These are phyloP conservation scores for Henningerozyma blattae DNA, from an alignment of 805 yeast genomes.

Conservation along the genomic window DNA sequence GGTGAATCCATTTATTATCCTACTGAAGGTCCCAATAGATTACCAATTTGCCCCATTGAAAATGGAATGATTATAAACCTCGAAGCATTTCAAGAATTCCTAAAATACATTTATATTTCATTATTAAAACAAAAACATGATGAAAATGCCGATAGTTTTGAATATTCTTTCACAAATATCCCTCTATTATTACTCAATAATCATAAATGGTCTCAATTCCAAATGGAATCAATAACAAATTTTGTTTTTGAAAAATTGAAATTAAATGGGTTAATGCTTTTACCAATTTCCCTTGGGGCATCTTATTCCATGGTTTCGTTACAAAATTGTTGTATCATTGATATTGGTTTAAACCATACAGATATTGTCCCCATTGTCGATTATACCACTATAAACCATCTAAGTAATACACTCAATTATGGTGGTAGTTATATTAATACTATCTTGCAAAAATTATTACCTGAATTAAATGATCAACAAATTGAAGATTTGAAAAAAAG, in stretches of 20 bases:
- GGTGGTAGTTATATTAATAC: constrained; percentile 64
- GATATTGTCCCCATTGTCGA: constrained; percentile 76
- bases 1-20: constrained; percentile 25
- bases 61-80: constrained; percentile 55
- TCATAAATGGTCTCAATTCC: constrained; percentile 53
- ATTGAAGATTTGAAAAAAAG: constrained; percentile 68
- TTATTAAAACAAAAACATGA: constrained; percentile 21
- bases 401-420: constrained; percentile 32
- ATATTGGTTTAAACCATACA: constrained; percentile 64
- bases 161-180: constrained; percentile 31
- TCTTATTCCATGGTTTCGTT: constrained; percentile 61
- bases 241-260: constrained; percentile 65
- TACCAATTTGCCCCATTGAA: constrained; percentile 49
- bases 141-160: constrained; percentile 18
- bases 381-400: constrained; percentile 47
- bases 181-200: constrained; percentile 63
- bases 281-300: constrained; percentile 58
- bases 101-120: constrained; percentile 37
- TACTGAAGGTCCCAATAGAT: constrained; percentile 14
- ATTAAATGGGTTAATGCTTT: constrained; percentile 56
- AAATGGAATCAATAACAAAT: constrained; percentile 59
- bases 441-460: constrained; percentile 39
- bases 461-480: constrained; percentile 43
- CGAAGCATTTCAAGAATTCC: constrained; percentile 55
- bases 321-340: constrained; percentile 61